phyloP scores from a whole-genome alignment of 176 grass and related monocot species.

The Oryza glumipatula region DNA sequence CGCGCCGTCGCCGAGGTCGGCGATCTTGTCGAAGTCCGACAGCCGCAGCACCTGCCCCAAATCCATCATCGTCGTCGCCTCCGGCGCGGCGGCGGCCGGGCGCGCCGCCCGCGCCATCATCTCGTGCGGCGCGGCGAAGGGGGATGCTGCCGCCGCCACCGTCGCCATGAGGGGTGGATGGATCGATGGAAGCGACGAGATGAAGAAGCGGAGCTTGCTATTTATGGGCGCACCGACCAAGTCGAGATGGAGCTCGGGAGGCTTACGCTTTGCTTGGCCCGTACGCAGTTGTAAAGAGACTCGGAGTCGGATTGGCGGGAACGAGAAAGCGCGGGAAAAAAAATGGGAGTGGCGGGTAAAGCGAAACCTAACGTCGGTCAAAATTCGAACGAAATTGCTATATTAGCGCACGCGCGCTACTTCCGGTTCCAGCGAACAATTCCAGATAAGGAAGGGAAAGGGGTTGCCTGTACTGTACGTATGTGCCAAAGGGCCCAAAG shows the following conservation, averaged over 20 bases:
- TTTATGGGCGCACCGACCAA: background rate
- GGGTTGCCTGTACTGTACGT: no score
- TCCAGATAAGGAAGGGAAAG: no score
- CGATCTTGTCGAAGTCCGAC: slow-evolving; percentile 44
- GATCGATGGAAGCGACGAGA: background rate
- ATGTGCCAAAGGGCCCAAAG: no score
- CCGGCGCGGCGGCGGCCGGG: no score
- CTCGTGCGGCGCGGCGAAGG: background rate
- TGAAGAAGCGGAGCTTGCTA: background rate
- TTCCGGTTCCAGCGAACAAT: no score
- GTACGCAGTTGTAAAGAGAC: background rate
- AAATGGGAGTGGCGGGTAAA: background rate
- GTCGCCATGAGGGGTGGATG: background rate
- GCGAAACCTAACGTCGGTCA: background rate
- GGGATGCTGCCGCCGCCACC: background rate
- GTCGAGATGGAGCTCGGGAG: background rate
- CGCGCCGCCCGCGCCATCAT: no score
- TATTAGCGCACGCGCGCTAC: no score
- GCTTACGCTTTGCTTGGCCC: background rate
- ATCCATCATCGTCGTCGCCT: background rate
- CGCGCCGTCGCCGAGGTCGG: slow-evolving; percentile 41
- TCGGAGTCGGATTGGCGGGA: background rate
- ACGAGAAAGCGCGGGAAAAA: background rate
- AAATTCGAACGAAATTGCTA: background rate
- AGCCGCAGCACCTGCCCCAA: slow-evolving; percentile 5